Base-by-base conservation (phyloP, 2,329 filamentous ascomycete genomes). In the Trichoderma cornu-damae region DNA sequence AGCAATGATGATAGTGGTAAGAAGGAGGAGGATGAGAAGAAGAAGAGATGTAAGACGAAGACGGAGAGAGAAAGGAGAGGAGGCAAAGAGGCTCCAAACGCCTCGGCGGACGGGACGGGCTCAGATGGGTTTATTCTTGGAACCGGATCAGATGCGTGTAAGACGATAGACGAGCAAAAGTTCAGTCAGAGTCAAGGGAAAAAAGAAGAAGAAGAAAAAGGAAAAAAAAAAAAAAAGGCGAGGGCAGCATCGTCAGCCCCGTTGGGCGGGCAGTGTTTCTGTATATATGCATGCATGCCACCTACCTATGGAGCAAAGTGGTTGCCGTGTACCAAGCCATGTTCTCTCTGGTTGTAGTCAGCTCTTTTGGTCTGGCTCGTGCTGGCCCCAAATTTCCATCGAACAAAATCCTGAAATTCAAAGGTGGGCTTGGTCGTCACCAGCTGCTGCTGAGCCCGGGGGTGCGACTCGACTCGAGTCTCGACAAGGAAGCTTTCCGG, bases 351-450 rank as follows among this genome's bases (percentile, higher is more conserved):
- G n/a, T 35, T 11, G 5, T 24, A 22, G 51, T 54, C 51, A 47
- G 51, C 51, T 54, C 51, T 34, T 28, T 8, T 28, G 26, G 38
- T 54, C 48, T 42, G 49, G 49, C 49, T 52, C 37, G 37, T 52
- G 49, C 49, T 52, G 34, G 34, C 47, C 34, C 32, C 32, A 34
- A 46, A 46, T 48, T 26, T 43, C 22, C 35, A 52, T 30, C n/a
- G 30, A 54, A 37, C 42, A 28, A 22, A 22, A 54, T 54, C 51
- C 51, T 54, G 51, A 54, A 54, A n/a, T n/a, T 47, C 40, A 54
- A 54, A 54, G 52, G 42, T 47, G 53, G 53, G 34, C 35, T 48
- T 32, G 51, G 40, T 54, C 28, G 51, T 54, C 51, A 54, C 51
- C n/a, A n/a, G n/a, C n/a, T 46, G 51, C 42, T 54, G 51, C 51